These are phyloP conservation scores for Colletotrichum sp. DNA, from an alignment of 2,329 filamentous ascomycete genomes.

Conservation along the genomic window DNA sequence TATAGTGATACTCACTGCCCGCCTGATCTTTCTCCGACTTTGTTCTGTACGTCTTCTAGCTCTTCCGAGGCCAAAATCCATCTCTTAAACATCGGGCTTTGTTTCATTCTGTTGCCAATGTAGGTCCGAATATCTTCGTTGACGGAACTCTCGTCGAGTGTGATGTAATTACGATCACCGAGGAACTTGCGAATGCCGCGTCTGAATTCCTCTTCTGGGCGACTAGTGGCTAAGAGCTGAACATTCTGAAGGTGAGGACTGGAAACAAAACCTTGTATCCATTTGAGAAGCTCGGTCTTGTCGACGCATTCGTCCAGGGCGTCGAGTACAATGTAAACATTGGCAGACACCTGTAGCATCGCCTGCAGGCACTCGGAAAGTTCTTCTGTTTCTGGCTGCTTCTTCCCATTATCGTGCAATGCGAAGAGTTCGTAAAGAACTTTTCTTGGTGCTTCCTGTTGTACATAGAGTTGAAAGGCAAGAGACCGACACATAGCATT, in stretches of 20 bases:
- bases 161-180: too few relatives aligned
- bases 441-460: not conserved
- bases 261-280: not conserved
- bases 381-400: not conserved
- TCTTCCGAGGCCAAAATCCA: too few relatives aligned
- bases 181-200: not conserved
- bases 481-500: constrained; percentile 19
- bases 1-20: too few relatives aligned
- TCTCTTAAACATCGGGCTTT: too few relatives aligned
- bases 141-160: not conserved
- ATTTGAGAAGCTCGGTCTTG: not conserved
- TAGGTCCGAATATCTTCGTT: not conserved
- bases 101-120: not conserved
- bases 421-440: not conserved
- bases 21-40: too few relatives aligned
- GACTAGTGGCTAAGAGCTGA: not conserved
- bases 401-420: not conserved
- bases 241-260: not conserved
- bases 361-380: not conserved
- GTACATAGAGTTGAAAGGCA: constrained; percentile 23
- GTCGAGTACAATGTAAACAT: not conserved
- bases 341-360: not conserved
- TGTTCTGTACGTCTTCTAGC: too few relatives aligned
- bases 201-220: not conserved
- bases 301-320: not conserved